phyloP scores from a whole-genome alignment of 768 basidiomycete species.

The Tulasnella sp. region DNA sequence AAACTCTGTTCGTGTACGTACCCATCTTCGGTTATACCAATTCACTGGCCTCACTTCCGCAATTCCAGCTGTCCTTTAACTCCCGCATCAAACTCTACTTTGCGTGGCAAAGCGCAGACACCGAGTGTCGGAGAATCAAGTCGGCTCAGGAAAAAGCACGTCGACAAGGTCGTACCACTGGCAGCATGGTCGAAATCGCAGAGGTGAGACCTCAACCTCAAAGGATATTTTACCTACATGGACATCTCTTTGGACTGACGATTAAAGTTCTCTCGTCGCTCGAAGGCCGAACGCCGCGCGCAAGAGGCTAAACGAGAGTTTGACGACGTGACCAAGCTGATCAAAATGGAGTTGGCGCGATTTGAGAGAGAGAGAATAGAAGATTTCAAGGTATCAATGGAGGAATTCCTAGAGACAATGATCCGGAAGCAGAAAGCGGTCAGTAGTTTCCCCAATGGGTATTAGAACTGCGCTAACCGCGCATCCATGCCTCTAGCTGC shows the following conservation, averaged over 20 bases:
- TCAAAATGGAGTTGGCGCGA: conserved; percentile 78
- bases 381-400: conserved; percentile 80
- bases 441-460: conserved; percentile 16
- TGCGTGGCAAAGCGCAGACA: conserved; percentile 70
- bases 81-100: conserved; percentile 77
- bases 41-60: neutral
- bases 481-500: conserved; percentile 36
- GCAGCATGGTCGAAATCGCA: conserved; percentile 62
- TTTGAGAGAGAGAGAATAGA: conserved; percentile 91
- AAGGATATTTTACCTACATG: neutral
- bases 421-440: conserved; percentile 74
- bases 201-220: conserved; percentile 42
- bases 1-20: conserved; percentile 67
- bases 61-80: conserved; percentile 76
- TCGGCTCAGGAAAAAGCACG: conserved; percentile 73
- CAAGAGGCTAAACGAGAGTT: conserved; percentile 80
- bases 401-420: conserved; percentile 79
- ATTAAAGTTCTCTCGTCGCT: conserved; percentile 7
- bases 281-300: conserved; percentile 72
- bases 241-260: conserved; percentile 1
- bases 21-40: neutral
- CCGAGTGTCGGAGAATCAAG: conserved; percentile 58
- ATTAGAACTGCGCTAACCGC: neutral
- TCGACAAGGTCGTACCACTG: conserved; percentile 59
- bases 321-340: conserved; percentile 74